phyloP scores from a whole-genome alignment of 768 basidiomycete genomes.

The Agaricus blazei region DNA sequence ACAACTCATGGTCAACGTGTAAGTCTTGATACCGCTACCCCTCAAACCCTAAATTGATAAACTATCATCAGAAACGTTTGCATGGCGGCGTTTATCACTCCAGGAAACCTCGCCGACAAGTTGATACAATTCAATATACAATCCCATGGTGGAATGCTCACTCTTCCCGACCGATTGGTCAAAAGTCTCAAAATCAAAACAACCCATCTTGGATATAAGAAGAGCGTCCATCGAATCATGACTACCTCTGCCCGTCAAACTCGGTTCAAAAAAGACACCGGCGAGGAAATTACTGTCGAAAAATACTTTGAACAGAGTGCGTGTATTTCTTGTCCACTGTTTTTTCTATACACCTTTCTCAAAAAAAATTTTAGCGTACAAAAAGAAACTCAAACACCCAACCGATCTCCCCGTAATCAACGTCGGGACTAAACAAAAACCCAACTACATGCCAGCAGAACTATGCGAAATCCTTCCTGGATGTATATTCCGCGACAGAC shows the following conservation, averaged over 20 bases:
- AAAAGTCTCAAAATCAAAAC: constrained; percentile 55
- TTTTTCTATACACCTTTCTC: not conserved
- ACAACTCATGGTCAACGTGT: constrained; percentile 48
- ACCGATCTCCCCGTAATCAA: constrained; percentile 44
- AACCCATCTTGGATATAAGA: constrained; percentile 48
- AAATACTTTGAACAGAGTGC: constrained; percentile 57
- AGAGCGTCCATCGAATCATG: constrained; percentile 22
- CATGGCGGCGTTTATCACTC: constrained; percentile 48
- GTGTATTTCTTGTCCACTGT: constrained; percentile 14
- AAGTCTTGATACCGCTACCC: constrained; percentile 8
- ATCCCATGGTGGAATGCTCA: constrained; percentile 37
- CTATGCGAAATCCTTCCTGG: constrained; percentile 58
- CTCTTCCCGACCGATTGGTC: constrained; percentile 38
- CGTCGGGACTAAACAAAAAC: constrained; percentile 27
- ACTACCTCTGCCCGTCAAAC: constrained; percentile 17
- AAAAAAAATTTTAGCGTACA: constrained; percentile 40
- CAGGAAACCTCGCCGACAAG: constrained; percentile 55
- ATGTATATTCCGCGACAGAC: constrained; percentile 51
- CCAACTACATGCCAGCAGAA: constrained; percentile 53
- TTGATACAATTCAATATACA: constrained; percentile 38
- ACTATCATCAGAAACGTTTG: constrained; percentile 36
- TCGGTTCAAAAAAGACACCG: constrained; percentile 21
- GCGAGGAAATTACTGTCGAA: constrained; percentile 48
- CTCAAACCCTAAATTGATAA: not conserved
- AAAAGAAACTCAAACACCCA: constrained; percentile 39